Evolutionary conservation across 495 filamentous ascomycete species (phyloP), one percentile per base, ranked within the genome.

Genomic region (Trichoderma virens): DNA sequence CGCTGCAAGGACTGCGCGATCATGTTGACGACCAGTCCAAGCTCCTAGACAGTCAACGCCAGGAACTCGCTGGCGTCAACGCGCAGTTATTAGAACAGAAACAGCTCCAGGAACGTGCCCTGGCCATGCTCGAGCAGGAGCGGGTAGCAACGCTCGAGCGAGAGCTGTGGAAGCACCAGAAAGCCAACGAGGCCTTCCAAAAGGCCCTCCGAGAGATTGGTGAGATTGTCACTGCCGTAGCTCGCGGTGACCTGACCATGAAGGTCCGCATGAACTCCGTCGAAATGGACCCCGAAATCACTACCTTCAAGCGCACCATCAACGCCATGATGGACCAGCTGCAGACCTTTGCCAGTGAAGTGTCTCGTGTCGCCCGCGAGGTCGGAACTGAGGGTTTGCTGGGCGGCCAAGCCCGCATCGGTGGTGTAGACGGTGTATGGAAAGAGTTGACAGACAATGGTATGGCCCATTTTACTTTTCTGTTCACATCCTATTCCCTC

Each of bases 321-420:
- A 99, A 99, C 71, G 96, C 88, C 62, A 99, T 99, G 94, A 96
- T 98, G 85, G 94, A 98, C 72, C 94, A 98, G 78, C 82, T 98
- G 63, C 93, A 97, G 74, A 90, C 94, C 62, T 98, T 98, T 76
- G 93, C 94, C 70, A 93, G 90, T 73, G 93, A 98, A 78, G 94
- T 98, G 69, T 98, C 95, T 65, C 87, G 91, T 69, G 90, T 98
- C 67, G 94, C 94, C 41, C 90, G 91, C 76, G 94, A 98, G 74
- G 95, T 98, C 77, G 94, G 94, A 70, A 98, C 95, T 18, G 94
- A 98, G 73, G 94, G 94, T 65, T 90, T 91, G 67, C 86, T 98
- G n/a, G 94, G 94, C 69, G 95, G 95, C 51, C 95, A 98, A 74
- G 94, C 94, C 62, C 88, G 90, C 74, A 93, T 98, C 62, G 89